Base-by-base conservation (phyloP, 305 asterid species). In the Petunia hybrid region DNA sequence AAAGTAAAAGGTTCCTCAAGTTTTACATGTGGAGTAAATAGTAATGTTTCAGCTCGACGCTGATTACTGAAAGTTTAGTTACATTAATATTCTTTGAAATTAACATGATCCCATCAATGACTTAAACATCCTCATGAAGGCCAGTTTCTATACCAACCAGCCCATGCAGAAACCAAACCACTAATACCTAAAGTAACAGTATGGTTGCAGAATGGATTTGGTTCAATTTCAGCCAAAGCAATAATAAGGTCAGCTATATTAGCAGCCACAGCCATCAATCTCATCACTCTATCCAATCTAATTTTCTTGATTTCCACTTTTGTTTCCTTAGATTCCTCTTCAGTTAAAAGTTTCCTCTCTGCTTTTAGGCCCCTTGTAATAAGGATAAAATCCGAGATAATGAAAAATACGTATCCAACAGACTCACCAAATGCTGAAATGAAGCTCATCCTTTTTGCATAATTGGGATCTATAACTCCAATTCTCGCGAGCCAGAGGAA, bases 101-200 rank as follows among this genome's bases (percentile, higher is more conserved):
- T 73, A 16, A 59, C 64, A 10, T 35, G 43, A 76, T 2, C 12
- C 14, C 31, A 40, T 2, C 39, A 80, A 16, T 62, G 31, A 22
- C 60, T 16, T 38, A 56, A 0, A 39, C 10, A 8, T 36, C 56
- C 35, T 81, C 38, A 90, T 0, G 89, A 88, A 0, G 99, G 98
- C 99, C 99, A 95, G 69, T 95, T 95, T 69, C 99, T 85, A 53
- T 95, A 95, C 99, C 98, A 95, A 42, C 99, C 99, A 83, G 99
- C 97, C 99, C 99, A 94, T 46, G 99, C 97, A 53, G 99, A 95
- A 69, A 95, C 97, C 87, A 95, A 80, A 0, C 99, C 99, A 79
- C 98, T 91, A 57, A 94, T 92, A 40, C 98, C 98, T 2, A 94
- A 88, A n/a, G 97, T 94, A 55, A 95, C 87, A 10, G 93, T 87